These are phyloP conservation scores for Tuber indicum DNA, from an alignment of 495 filamentous ascomycete species.

Conservation along the genomic window DNA sequence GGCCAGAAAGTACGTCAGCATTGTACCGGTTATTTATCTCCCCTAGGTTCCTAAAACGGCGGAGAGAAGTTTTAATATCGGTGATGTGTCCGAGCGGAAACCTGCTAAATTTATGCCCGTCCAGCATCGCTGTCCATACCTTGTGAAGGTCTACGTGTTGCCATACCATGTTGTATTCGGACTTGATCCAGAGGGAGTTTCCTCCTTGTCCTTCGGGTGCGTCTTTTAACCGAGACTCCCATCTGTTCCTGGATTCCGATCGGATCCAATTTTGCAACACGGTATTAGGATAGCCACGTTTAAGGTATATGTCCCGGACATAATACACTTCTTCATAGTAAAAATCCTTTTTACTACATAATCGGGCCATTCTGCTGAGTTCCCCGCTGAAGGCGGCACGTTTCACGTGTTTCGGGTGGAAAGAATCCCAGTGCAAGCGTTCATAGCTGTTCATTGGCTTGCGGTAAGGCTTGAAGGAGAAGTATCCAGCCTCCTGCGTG, in stretches of 20 bases:
- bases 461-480: slow-evolving; percentile 9
- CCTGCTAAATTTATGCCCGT: background rate
- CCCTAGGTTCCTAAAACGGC: background rate
- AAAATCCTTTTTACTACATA: background rate
- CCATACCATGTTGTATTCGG: slow-evolving; percentile 8
- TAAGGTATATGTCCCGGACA: background rate
- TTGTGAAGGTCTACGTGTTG: background rate
- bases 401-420: background rate
- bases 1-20: background rate
- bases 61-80: background rate
- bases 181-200: background rate
- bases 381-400: background rate
- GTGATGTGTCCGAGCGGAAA: background rate
- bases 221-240: background rate
- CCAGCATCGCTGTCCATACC: too few relatives aligned
- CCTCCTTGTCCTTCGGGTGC: background rate
- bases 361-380: background rate
- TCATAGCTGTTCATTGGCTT: slow-evolving; percentile 9
- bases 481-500: background rate
- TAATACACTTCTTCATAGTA: background rate
- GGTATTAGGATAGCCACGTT: background rate
- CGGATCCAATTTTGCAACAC: background rate
- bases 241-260: background rate
- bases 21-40: background rate
- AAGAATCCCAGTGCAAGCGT: slow-evolving; percentile 4